Evolutionary conservation across 106 monocot genomes (phyloP), one percentile per base, ranked within the genome.

Genomic region (Amphibolis antarctica): DNA sequence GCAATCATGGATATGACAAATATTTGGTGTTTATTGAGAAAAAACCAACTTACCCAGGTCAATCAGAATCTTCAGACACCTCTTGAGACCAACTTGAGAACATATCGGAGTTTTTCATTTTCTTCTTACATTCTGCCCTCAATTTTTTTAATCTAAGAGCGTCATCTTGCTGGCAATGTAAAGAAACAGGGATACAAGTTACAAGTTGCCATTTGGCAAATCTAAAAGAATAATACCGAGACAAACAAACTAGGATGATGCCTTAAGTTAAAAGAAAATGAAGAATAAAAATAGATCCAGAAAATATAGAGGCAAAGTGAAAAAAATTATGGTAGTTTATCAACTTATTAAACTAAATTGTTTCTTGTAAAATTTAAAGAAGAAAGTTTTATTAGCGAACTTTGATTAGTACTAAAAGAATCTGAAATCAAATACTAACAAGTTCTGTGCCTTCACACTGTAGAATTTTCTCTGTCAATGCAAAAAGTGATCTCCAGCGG

Each of bases 401-500:
- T 25, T 4, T 0, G 23, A 18, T 11, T 46, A 12, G 10, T 5
- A 24, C 24, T 22, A 24, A 12, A 15, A 5, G 21, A 63, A 42
- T 28, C 20, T 24, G 15, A 28, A 19, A 64, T 19, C 14, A 64
- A 27, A 24, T 44, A 75, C 85, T 82, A 73, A 86, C 85, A 76
- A 82, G 69, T 43, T 77, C 60, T 18, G 68, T 43, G 48, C 76
- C 69, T 71, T 86, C 86, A 68, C 30, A 74, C 0, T 59, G 50
- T 44, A 86, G 77, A 52, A 64, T 24, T 52, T 71, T 66, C 43
- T 82, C 82, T 13, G 77, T 79, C 23, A 74, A 74, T 45, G 68
- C 52, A 36, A 86, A 82, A 42, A 86, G 86, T 21, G 76, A 74
- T 50, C 76, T 79, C 76, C 79, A 79, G 9, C 71, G 82, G 51